A percentile compares a stretch with the other conserved stretches of the same genome.
These are phyloP conservation scores for Botrytis hyacinthi DNA, from an alignment of 2,329 filamentous ascomycete genomes.

Conservation along the genomic window DNA sequence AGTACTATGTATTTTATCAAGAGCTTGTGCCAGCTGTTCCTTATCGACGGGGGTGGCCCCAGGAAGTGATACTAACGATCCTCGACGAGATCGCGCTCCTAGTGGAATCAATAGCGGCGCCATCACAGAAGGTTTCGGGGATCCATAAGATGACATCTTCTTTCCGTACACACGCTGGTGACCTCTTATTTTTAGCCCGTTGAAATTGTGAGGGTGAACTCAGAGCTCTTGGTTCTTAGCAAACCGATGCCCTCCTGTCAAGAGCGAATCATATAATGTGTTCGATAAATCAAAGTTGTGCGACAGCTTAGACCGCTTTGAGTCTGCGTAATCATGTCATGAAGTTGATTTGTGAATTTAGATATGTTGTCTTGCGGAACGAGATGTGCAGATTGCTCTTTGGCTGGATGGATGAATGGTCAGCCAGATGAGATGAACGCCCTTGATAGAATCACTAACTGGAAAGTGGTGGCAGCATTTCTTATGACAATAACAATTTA, in stretches of 20 bases:
- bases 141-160: constrained; percentile 37
- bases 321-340: constrained; percentile 18
- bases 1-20: constrained; percentile 84
- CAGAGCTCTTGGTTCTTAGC: constrained; percentile 8
- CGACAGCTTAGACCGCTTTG: constrained; percentile 16
- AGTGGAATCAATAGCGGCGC: constrained; percentile 29
- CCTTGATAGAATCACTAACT: constrained; percentile 13
- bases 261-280: constrained; percentile 5
- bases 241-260: constrained; percentile 1
- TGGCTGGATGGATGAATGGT: constrained; percentile 1
- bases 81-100: constrained; percentile 40
- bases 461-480: constrained; percentile 18
- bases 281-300: constrained; percentile 11
- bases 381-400: constrained; percentile 2
- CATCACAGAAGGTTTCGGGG: constrained; percentile 28
- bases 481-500: constrained; percentile 11
- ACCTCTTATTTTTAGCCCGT: not conserved
- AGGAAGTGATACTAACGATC: constrained; percentile 50
- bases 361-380: constrained; percentile 7
- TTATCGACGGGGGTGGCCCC: constrained; percentile 58
- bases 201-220: not conserved
- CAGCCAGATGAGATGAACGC: constrained; percentile 7
- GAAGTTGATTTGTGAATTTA: not conserved
- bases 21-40: constrained; percentile 70
- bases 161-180: not conserved